These are phyloP conservation scores for Gastrodia elata DNA, from an alignment of 106 monocot species.

Conservation along the genomic window DNA sequence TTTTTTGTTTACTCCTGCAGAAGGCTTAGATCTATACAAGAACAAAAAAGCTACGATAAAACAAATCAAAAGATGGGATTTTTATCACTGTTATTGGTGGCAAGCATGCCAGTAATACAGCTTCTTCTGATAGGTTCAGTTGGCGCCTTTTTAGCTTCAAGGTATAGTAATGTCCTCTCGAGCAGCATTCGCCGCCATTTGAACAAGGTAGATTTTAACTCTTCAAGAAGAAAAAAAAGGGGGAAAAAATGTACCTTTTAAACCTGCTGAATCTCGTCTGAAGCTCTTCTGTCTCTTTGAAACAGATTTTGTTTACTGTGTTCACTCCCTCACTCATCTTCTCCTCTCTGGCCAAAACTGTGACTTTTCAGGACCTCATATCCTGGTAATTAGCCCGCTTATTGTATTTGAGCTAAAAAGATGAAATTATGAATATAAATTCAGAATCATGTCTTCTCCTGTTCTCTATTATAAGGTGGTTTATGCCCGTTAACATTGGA, in stretches of 20 bases:
- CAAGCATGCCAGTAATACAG: slow-evolving; percentile 54
- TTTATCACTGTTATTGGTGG: slow-evolving; percentile 38
- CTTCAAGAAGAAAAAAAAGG: not conserved
- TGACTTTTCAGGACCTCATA: slow-evolving; percentile 41
- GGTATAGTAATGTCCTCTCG: slow-evolving; percentile 28
- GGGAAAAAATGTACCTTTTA: not conserved
- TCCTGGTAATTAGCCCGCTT: slow-evolving; percentile 27
- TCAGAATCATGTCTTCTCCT: not conserved
- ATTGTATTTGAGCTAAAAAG: too few species aligned
- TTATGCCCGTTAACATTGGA: slow-evolving; percentile 74
- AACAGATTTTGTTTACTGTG: slow-evolving; percentile 37
- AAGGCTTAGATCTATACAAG: not conserved
- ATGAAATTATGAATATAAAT: not conserved
- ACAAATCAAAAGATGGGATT: slow-evolving; percentile 37
- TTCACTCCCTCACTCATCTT: slow-evolving; percentile 53
- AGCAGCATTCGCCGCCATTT: slow-evolving; percentile 29
- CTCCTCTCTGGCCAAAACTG: slow-evolving; percentile 34
- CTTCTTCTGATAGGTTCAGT: slow-evolving; percentile 55
- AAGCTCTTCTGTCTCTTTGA: not conserved
- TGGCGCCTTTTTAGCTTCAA: slow-evolving; percentile 53
- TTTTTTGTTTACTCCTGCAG: not conserved
- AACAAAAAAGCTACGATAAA: not conserved
- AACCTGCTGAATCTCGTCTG: not conserved
- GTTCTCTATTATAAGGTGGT: slow-evolving; percentile 50
- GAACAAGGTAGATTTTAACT: slow-evolving; percentile 54